phyloP scores from a whole-genome alignment of 495 filamentous ascomycete genomes.

The Parachaetomium inaequale region DNA sequence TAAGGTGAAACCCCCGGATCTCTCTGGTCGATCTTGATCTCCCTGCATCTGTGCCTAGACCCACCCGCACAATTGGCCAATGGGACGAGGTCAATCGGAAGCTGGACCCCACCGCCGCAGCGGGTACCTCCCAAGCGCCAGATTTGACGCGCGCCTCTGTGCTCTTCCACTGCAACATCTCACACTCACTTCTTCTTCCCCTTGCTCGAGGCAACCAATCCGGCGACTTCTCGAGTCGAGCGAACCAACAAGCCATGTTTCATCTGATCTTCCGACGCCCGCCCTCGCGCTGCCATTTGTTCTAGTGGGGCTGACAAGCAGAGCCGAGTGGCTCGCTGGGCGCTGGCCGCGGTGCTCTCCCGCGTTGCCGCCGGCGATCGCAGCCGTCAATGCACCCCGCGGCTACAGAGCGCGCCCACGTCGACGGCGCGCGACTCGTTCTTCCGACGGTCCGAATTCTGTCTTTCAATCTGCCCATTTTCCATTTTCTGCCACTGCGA shows the following conservation, averaged over 20 bases:
- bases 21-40: neutral
- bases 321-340: slow-evolving; percentile 12
- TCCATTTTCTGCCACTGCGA: slow-evolving; percentile 10
- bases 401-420: slow-evolving; percentile 5
- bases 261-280: slow-evolving; percentile 22
- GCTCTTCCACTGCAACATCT: neutral
- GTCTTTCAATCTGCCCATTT: neutral
- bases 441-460: neutral
- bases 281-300: slow-evolving; percentile 18
- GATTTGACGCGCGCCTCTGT: slow-evolving; percentile 29
- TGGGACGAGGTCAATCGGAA: neutral
- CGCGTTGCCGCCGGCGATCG: slow-evolving; percentile 18
- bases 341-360: slow-evolving; percentile 6
- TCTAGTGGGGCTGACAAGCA: neutral
- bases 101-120: slow-evolving; percentile 3
- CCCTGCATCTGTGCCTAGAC: neutral
- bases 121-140: slow-evolving; percentile 8
- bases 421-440: neutral
- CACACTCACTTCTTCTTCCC: neutral
- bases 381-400: neutral
- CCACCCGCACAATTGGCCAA: neutral
- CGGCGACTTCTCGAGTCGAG: slow-evolving; percentile 1
- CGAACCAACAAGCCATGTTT: slow-evolving; percentile 21
- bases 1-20: neutral
- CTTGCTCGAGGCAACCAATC: slow-evolving; percentile 22